Base-by-base conservation (phyloP, 306 rosid species). In the Albizia julibrissin region DNA sequence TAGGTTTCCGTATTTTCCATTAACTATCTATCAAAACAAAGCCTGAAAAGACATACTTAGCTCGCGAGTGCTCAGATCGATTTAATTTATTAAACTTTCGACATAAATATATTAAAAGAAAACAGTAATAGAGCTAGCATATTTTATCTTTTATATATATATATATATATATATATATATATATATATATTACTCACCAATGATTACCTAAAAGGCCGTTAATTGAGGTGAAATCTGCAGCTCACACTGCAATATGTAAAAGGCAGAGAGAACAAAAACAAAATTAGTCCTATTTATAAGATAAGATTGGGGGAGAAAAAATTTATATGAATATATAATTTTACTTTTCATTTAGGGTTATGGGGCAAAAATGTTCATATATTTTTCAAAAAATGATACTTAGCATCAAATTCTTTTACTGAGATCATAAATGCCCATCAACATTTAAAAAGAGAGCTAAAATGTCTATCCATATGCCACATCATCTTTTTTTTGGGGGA, bases 1-100 rank as follows among this genome's bases (percentile, higher is more conserved):
- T 47, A 67, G 78, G 76, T 69, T 74, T 85, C 46, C 47, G 18
- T 74, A 76, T 69, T 78, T 78, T 61, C 31, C 72, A 16, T 39
- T 42, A 26, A 34, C 56, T 18, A 59, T 31, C 73, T 73, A 52
- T 69, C 69, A 77, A 68, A 69, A 72, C 54, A 58, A 74, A 50
- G n/a, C 22, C 49, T 49, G 46, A 80, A 70, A 75, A 59, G 54
- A 72, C 42, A 33, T 29, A 37, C 40, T 37, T 37, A 71, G 52
- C n/a, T 5, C 14, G 14, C 31, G 14, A 79, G 21, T 42, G 52
- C 54, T 21, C 24, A 61, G 81, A 69, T 58, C 1, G 31, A 8
- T 76, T 75, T 47, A 75, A 69, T 34, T 37, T 61, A 46, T 39
- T 58, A 65, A 66, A 44, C 39, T 59, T 14, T 26, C 22, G 22